Conservation (phyloP, 208 protist species). For the Leishmania braziliensis region DNA sequence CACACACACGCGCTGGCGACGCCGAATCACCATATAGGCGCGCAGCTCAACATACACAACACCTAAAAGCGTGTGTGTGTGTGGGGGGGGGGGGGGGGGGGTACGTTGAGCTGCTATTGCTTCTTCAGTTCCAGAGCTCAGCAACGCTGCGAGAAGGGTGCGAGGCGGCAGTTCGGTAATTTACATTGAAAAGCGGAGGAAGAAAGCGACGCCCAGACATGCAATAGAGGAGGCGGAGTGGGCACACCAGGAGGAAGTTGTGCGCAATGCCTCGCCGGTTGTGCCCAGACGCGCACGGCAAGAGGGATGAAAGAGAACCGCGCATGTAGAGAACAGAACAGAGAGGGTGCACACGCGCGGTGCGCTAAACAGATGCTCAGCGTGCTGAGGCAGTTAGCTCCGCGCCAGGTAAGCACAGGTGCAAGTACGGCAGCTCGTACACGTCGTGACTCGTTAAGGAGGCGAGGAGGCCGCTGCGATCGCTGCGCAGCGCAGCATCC, state of each 20-base stretch:
- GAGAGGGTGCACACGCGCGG: not conserved
- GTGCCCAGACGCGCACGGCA: not conserved
- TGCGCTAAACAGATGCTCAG: not conserved
- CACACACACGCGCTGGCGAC: not conserved
- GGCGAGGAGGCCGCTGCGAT: slow-evolving; percentile 45
- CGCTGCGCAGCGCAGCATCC: slow-evolving; percentile 59
- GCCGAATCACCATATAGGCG: not conserved
- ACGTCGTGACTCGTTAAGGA: slow-evolving; percentile 65
- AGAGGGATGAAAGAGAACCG: not conserved
- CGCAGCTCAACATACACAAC: not conserved
- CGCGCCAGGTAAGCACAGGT: slow-evolving; percentile 59
- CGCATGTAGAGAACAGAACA: not conserved
- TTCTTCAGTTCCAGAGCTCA: not conserved
- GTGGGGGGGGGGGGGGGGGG: not conserved
- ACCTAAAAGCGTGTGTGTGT: not conserved
- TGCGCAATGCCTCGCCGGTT: not conserved
- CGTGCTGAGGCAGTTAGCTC: slow-evolving; percentile 26
- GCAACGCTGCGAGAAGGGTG: not conserved
- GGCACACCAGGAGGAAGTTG: not conserved
- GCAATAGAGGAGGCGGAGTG: no score
- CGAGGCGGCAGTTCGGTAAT: not conserved
- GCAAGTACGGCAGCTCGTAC: slow-evolving; percentile 59
- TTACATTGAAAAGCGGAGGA: not conserved
- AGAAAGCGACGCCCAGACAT: not conserved
- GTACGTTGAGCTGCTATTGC: not conserved